Conservation (phyloP, 2,329 filamentous ascomycete genomes). For the Hypocreales sp. region DNA sequence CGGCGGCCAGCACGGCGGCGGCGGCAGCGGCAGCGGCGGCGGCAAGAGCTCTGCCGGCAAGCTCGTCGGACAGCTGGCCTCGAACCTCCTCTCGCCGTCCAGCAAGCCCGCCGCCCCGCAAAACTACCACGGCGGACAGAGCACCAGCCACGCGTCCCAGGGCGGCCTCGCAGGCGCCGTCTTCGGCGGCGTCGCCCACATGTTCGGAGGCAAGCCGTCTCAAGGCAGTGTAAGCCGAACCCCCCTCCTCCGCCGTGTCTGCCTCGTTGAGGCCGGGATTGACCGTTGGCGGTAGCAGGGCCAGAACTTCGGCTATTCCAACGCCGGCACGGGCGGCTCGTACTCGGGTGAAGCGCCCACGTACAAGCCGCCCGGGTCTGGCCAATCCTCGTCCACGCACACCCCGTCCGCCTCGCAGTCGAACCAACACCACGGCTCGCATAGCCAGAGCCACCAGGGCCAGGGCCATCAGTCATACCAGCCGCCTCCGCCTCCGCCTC, state of each 20-base stretch:
- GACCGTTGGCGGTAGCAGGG: constrained; percentile 15
- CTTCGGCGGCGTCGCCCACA: constrained; percentile 39
- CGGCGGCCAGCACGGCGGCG: constrained; percentile 16
- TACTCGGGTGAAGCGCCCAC: constrained; percentile 48
- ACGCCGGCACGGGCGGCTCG: constrained; percentile 33
- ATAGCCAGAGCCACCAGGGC: constrained; percentile 7
- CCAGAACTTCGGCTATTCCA: constrained; percentile 49
- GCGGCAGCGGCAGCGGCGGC: constrained; percentile 17
- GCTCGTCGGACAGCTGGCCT: constrained; percentile 40
- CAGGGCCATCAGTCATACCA: constrained; percentile 10
- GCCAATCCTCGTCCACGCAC: constrained; percentile 10
- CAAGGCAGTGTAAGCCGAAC: constrained; percentile 14
- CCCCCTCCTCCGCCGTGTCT: no score
- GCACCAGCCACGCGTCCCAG: constrained; percentile 16
- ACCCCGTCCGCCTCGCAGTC: constrained; percentile 12
- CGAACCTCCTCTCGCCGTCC: constrained; percentile 33
- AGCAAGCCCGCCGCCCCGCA: constrained; percentile 29
- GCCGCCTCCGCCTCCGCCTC: constrained; percentile 5
- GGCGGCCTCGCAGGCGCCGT: constrained; percentile 36
- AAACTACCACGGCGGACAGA: constrained; percentile 33
- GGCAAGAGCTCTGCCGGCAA: constrained; percentile 31
- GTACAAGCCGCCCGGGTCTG: constrained; percentile 19
- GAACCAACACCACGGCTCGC: constrained; percentile 9
- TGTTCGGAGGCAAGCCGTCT: constrained; percentile 31
- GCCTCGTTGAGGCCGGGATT: no score